A percentile compares a stretch with the other conserved stretches of the same genome.
Conservation (phyloP, 176 grass and related monocot species). For the Microstegium vimineum region DNA sequence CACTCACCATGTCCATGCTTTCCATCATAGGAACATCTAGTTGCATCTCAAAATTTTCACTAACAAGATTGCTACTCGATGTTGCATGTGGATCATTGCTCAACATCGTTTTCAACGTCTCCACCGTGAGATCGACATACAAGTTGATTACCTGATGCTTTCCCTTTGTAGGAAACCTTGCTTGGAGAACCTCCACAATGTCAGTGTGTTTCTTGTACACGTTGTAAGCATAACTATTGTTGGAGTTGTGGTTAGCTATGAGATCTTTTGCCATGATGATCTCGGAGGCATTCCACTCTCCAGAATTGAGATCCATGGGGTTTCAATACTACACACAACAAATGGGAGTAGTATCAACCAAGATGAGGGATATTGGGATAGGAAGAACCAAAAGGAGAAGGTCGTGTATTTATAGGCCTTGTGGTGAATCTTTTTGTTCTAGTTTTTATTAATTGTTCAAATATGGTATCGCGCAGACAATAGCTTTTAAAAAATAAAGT, state of each 20-base stretch:
- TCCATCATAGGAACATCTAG: not conserved
- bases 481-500: not conserved
- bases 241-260: not conserved
- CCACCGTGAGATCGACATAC: slow-evolving; percentile 8
- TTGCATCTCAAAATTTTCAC: not conserved
- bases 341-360: not conserved
- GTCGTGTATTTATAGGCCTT: not conserved
- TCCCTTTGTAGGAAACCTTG: slow-evolving; percentile 7
- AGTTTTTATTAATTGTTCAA: not conserved
- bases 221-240: not conserved
- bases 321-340: not conserved
- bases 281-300: not conserved
- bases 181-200: not conserved
- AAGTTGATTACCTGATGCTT: not conserved
- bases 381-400: not conserved
- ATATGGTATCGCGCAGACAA: no score
- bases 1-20: not conserved
- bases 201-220: not conserved
- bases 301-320: not conserved
- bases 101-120: not conserved
- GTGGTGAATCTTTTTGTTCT: not conserved
- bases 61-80: not conserved
- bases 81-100: not conserved
- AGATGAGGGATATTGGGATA: not conserved
- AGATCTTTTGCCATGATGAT: not conserved